A percentile compares a stretch with the other conserved stretches of the same genome.
These are phyloP conservation scores for Cryptococcus sp. DNA, from an alignment of 1,284 basidiomycete species.

Conservation along the genomic window DNA sequence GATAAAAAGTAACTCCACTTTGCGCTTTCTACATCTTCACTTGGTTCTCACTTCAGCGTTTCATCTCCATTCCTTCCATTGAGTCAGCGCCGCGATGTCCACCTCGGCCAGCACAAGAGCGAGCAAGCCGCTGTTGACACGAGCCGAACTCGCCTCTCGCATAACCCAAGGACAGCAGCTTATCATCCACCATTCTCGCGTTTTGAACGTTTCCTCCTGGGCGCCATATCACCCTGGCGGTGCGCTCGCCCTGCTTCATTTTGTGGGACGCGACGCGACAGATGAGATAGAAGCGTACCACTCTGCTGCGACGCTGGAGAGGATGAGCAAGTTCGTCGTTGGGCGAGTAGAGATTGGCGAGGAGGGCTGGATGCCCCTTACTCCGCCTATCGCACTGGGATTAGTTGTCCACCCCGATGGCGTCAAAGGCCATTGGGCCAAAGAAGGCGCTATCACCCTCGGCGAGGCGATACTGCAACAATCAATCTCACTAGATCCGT, in stretches of 20 bases:
- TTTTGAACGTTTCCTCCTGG: slow-evolving; percentile 84
- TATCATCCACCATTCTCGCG: slow-evolving; percentile 72
- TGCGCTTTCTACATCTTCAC: too few relatives aligned
- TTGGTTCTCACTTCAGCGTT: too few relatives aligned
- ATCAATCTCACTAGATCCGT: slow-evolving; percentile 14
- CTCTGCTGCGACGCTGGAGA: slow-evolving; percentile 63
- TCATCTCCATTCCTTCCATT: too few relatives aligned
- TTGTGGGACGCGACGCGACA: slow-evolving; percentile 90
- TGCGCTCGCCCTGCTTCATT: slow-evolving; percentile 85
- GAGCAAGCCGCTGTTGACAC: slow-evolving; percentile 14
- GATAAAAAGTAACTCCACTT: too few relatives aligned
- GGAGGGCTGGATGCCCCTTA: slow-evolving; percentile 71
- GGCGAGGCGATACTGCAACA: slow-evolving; percentile 17
- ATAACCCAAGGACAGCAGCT: slow-evolving; percentile 77
- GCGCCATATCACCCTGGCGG: slow-evolving; percentile 87
- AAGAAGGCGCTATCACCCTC: slow-evolving; percentile 43
- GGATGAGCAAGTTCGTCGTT: slow-evolving; percentile 71
- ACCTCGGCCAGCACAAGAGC: too few relatives aligned
- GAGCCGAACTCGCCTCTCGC: slow-evolving; percentile 38
- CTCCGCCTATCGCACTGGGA: slow-evolving; percentile 86
- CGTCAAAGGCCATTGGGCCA: slow-evolving; percentile 44
- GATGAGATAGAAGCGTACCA: slow-evolving; percentile 97
- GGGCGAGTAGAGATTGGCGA: slow-evolving; percentile 63
- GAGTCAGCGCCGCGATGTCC: too few relatives aligned
- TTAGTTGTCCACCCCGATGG: slow-evolving; percentile 62